Percentiles rank a stretch among this genome's conserved stretches.
Evolutionary conservation across 2,329 filamentous ascomycete species (phyloP).

Genomic region (Pseudocercospora vitis): DNA sequence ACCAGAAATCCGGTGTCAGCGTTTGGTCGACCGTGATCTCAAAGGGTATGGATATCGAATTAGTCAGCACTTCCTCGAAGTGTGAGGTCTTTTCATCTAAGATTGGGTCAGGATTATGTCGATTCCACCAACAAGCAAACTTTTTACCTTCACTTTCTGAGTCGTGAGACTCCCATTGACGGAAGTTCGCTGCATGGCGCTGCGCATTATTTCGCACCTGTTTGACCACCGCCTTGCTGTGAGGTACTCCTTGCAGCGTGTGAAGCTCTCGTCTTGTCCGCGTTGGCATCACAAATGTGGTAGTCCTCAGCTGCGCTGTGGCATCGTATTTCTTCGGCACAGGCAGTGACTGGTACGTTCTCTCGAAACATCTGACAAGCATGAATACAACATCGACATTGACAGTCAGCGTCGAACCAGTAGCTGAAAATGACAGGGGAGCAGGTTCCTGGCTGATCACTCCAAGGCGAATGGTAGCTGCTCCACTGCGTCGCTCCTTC

Average conservation of each 20-base stretch:
- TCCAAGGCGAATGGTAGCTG: constrained; percentile 8
- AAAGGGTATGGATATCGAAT: constrained; percentile 11
- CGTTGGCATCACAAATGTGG: constrained; percentile 18
- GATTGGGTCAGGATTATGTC: neutral
- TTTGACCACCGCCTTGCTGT: constrained; percentile 10
- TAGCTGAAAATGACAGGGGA: constrained; percentile 1
- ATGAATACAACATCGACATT: constrained; percentile 14
- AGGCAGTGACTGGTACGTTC: neutral
- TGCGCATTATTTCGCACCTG: constrained; percentile 9
- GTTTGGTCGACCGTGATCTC: constrained; percentile 4
- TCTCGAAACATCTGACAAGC: constrained; percentile 1
- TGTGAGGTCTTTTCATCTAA: constrained; percentile 10
- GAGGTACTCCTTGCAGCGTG: neutral
- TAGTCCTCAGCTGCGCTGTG: constrained; percentile 14
- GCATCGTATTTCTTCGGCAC: constrained; percentile 11
- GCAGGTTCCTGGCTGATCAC: constrained; percentile 20
- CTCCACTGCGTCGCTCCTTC: constrained; percentile 1
- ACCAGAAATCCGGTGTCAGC: constrained; percentile 15
- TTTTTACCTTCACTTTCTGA: constrained; percentile 19
- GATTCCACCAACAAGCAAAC: neutral
- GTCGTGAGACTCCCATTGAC: constrained; percentile 13
- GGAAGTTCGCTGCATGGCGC: neutral
- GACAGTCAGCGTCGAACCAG: neutral
- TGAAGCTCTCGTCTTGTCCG: constrained; percentile 8
- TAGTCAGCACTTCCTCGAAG: constrained; percentile 16